phyloP scores from a whole-genome alignment of 352 stramenopile species.

The Pythium utonaiense region DNA sequence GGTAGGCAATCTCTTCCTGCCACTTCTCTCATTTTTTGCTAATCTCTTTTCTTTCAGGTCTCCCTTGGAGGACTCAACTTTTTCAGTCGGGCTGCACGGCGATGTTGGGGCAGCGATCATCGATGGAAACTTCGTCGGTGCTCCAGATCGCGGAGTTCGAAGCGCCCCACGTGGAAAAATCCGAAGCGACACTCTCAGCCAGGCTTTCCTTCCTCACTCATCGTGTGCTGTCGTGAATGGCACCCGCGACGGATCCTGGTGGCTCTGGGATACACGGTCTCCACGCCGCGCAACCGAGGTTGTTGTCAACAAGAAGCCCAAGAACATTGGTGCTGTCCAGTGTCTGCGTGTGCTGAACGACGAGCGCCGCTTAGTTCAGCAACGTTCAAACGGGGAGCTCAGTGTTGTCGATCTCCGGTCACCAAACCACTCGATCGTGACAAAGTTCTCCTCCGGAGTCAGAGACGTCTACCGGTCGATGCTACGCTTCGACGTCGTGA shows the following conservation, averaged over 20 bases:
- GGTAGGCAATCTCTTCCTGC: conserved; percentile 13
- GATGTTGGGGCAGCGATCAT: conserved; percentile 11
- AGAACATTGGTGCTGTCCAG: not conserved
- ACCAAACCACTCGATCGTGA: not conserved
- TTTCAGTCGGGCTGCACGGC: conserved; percentile 10
- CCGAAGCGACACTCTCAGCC: conserved; percentile 14
- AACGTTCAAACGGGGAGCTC: conserved; percentile 45
- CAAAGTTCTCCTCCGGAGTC: not conserved
- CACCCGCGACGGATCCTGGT: conserved; percentile 16
- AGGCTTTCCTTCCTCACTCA: conserved; percentile 11
- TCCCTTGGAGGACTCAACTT: not conserved
- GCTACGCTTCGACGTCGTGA: conserved; percentile 17
- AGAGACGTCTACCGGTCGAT: conserved; percentile 11
- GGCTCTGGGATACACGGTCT: conserved; percentile 13
- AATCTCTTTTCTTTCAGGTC: conserved; percentile 2
- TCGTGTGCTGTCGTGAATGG: conserved; percentile 11
- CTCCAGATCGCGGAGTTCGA: not conserved
- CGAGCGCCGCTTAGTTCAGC: conserved; percentile 32
- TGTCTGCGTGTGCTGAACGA: conserved; percentile 31
- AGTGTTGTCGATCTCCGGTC: conserved; percentile 41
- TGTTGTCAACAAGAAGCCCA: not conserved
- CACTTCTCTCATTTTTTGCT: too few relatives aligned
- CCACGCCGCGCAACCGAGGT: conserved; percentile 7
- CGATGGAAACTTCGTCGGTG: not conserved
- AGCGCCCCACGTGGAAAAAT: not conserved